A percentile compares a stretch with the other conserved stretches of the same genome.
These are phyloP conservation scores for Pseudocercospora vitis DNA, from an alignment of 2,329 filamentous ascomycete genomes.

Conservation along the genomic window DNA sequence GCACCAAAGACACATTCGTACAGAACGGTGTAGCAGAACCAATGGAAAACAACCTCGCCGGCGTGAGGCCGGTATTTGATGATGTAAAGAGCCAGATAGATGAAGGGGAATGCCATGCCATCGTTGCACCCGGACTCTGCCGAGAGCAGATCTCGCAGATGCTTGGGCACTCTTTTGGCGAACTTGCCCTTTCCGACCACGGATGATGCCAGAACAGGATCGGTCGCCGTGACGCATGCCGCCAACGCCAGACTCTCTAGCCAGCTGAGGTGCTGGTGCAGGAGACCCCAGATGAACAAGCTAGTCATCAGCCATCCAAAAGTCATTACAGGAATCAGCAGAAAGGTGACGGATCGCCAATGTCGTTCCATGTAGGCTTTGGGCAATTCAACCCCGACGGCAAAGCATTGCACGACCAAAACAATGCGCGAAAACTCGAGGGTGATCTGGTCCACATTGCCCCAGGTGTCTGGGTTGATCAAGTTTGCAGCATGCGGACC, in stretches of 20 bases:
- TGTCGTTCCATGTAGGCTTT: slow-evolving; percentile 97
- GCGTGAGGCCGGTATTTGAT: slow-evolving; percentile 75
- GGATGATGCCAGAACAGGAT: slow-evolving; percentile 93
- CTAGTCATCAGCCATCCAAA: slow-evolving; percentile 93
- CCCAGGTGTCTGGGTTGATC: slow-evolving; percentile 75
- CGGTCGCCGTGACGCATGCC: slow-evolving; percentile 94
- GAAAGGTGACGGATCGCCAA: slow-evolving; percentile 86
- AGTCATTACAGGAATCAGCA: slow-evolving; percentile 95
- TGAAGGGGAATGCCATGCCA: slow-evolving; percentile 98
- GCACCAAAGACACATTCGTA: slow-evolving; percentile 96
- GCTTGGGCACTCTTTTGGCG: slow-evolving; percentile 93
- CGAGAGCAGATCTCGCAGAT: slow-evolving; percentile 90
- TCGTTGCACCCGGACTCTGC: slow-evolving; percentile 99
- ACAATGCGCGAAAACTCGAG: slow-evolving; percentile 88
- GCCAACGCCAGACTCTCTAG: slow-evolving; percentile 83
- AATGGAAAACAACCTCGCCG: slow-evolving; percentile 72
- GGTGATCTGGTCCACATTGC: slow-evolving; percentile 80
- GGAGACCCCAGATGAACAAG: slow-evolving; percentile 91
- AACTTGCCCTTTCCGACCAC: slow-evolving; percentile 99
- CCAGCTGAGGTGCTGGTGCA: slow-evolving; percentile 73
- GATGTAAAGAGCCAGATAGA: slow-evolving; percentile 89
- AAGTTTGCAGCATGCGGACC: slow-evolving; percentile 80
- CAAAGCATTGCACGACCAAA: slow-evolving; percentile 88
- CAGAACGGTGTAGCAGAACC: slow-evolving; percentile 83
- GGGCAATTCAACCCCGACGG: slow-evolving; percentile 84